These are phyloP conservation scores for Collybia nuda DNA, from an alignment of 768 basidiomycete genomes.

Conservation along the genomic window DNA sequence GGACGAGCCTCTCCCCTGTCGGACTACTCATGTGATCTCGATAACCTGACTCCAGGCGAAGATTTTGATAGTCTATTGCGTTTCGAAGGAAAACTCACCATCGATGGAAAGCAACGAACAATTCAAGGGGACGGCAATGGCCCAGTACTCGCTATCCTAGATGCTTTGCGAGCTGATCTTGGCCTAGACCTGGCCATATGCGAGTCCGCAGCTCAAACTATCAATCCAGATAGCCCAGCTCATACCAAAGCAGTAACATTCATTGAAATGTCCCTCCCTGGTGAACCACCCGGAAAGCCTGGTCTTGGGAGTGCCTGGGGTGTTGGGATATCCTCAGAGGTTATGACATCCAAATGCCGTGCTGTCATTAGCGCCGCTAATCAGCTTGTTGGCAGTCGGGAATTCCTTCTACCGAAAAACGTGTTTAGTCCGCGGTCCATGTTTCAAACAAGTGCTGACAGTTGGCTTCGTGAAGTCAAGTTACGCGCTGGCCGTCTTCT, in stretches of 20 bases:
- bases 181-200: constrained; percentile 65
- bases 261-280: constrained; percentile 64
- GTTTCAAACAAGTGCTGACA: constrained; percentile 8
- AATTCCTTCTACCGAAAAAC: constrained; percentile 38
- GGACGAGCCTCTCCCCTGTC: constrained; percentile 31
- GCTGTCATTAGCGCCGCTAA: constrained; percentile 78
- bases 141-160: constrained; percentile 72
- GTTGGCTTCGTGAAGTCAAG: constrained; percentile 21
- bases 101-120: constrained; percentile 63
- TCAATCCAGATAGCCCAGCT: constrained; percentile 33
- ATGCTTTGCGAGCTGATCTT: constrained; percentile 67
- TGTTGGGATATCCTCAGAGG: constrained; percentile 74
- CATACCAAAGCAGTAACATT: constrained; percentile 67
- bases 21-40: constrained; percentile 50
- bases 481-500: constrained; percentile 19
- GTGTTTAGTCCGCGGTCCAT: constrained; percentile 20
- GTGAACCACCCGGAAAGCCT: constrained; percentile 49
- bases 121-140: constrained; percentile 80
- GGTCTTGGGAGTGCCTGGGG: constrained; percentile 60
- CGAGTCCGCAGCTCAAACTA: constrained; percentile 73
- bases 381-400: constrained; percentile 49
- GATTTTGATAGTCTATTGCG: constrained; percentile 21
- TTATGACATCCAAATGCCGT: constrained; percentile 67
- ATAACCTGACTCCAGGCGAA: constrained; percentile 21
- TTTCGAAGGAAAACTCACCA: constrained; percentile 66